Percentiles rank a stretch among this genome's conserved stretches.
Evolutionary conservation across 176 grass and related monocot species (phyloP).

Genomic region (Aegilops speltoides): DNA sequence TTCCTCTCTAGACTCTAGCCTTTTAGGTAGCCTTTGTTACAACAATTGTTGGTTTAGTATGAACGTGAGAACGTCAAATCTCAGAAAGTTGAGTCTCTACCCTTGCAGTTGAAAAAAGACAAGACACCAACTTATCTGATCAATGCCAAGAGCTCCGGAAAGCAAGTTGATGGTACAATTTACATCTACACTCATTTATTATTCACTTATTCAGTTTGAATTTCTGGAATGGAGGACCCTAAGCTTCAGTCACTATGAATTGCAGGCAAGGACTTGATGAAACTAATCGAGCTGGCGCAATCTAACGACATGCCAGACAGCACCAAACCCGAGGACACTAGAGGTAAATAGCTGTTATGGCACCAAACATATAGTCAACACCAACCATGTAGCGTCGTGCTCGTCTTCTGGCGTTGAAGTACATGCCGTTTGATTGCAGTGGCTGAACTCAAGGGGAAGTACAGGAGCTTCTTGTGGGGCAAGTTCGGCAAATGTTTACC

Average conservation of each 20-base stretch:
- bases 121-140: slow-evolving; percentile 70
- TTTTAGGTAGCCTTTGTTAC: background rate
- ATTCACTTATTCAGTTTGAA: background rate
- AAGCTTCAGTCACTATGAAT: slow-evolving; percentile 11
- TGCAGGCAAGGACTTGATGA: slow-evolving; percentile 55
- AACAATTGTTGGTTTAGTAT: background rate
- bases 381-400: background rate
- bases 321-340: slow-evolving; percentile 40
- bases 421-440: slow-evolving; percentile 42
- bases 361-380: background rate
- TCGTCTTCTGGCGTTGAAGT: background rate
- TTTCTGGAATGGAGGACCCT: slow-evolving; percentile 7
- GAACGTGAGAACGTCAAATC: background rate
- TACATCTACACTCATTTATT: slow-evolving; percentile 4
- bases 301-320: slow-evolving; percentile 32
- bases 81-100: slow-evolving; percentile 10
- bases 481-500: slow-evolving; percentile 61
- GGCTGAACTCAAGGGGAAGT: slow-evolving; percentile 78
- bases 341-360: slow-evolving; percentile 49
- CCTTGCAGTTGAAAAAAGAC: slow-evolving; percentile 66
- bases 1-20: background rate
- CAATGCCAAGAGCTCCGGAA: slow-evolving; percentile 67
- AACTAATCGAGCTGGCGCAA: slow-evolving; percentile 44
- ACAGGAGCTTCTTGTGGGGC: slow-evolving; percentile 62
- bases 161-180: slow-evolving; percentile 51